Base-by-base conservation (phyloP, 179 eudicot species). In the Heliamphora pulchella region DNA sequence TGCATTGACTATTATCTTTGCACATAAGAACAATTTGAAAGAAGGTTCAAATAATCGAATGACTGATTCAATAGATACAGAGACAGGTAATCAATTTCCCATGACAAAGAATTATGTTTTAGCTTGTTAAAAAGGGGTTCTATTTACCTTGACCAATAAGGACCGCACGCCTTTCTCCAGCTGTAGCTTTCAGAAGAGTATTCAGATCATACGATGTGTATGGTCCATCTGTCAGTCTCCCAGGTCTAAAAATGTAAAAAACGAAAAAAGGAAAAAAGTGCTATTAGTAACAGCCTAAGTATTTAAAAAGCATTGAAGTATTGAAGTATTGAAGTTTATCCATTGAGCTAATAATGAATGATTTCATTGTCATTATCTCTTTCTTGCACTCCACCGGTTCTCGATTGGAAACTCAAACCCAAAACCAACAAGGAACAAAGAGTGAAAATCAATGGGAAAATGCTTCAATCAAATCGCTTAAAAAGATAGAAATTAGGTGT, bases 191-290 rank as follows among this genome's bases (percentile, higher is more conserved):
- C 67, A 96, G 92, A 79, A 96, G 87, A 62, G 99, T 96, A 76
- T 96, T 96, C 73, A 96, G 89, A 90, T 96, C 99, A 85, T 96
- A 96, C 9, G 99, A 96, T 65, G 99, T 96, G 85, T 96, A 96
- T 75, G 98, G 99, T 79, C 99, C 98, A 85, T 96, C 99, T 53
- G 99, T 96, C 82, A 96, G 82, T 79, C 99, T 91, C 51, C 97
- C 99, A 65, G 99, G 75, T 84, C 97, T 92, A 80, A 13, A 79
- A 81, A 64, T 41, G 57, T 61, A 31, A 13, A 3, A 43, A 39
- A 20, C 67, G 68, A 50, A 64, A 15, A 55, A 58, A 50, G 15
- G 41, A 65, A 31, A 31, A 31, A 31, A 31, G 31, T 31, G 0
- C 31, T 31, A 31, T 31, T 31, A 31, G 31, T 58, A 75, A 58